These are phyloP conservation scores for Vanilla planifolia DNA, from an alignment of 106 monocot species.

Conservation along the genomic window DNA sequence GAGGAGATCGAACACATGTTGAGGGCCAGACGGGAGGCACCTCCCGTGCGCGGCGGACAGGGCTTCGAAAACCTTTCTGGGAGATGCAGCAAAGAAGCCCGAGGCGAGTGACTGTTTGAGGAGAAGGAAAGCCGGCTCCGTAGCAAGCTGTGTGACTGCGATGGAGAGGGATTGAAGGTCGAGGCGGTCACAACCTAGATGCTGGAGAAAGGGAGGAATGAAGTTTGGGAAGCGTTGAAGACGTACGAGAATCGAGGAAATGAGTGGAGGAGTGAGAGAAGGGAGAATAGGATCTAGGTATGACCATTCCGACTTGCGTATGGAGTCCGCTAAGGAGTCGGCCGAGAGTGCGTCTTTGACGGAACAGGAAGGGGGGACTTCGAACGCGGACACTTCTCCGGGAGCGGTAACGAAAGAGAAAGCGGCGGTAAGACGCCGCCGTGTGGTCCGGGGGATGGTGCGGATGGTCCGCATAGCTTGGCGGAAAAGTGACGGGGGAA, in stretches of 20 bases:
- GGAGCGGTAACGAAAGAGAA: neutral
- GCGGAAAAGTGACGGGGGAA: neutral
- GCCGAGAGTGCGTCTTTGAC: neutral
- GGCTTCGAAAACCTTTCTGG: neutral
- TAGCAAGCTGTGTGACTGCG: neutral
- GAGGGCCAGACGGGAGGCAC: neutral
- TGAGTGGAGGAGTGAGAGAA: slow-evolving; percentile 3
- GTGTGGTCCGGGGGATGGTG: neutral
- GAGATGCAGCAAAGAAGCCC: neutral
- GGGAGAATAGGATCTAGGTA: slow-evolving; percentile 1
- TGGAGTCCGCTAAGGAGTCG: slow-evolving; percentile 6
- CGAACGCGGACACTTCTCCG: neutral
- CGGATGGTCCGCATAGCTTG: neutral
- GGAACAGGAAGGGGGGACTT: neutral
- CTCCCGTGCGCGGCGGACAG: neutral
- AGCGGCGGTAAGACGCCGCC: neutral
- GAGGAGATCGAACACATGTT: neutral
- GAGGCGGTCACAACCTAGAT: slow-evolving; percentile 1
- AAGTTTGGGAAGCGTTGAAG: neutral
- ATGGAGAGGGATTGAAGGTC: slow-evolving; percentile 7
- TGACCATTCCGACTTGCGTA: slow-evolving; percentile 8
- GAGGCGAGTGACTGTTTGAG: neutral
- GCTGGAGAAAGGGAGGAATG: neutral
- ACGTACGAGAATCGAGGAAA: slow-evolving; percentile 2
- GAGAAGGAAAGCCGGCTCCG: neutral